Base-by-base conservation (phyloP, 2,329 filamentous ascomycete species). In the Calycina herbarum region DNA sequence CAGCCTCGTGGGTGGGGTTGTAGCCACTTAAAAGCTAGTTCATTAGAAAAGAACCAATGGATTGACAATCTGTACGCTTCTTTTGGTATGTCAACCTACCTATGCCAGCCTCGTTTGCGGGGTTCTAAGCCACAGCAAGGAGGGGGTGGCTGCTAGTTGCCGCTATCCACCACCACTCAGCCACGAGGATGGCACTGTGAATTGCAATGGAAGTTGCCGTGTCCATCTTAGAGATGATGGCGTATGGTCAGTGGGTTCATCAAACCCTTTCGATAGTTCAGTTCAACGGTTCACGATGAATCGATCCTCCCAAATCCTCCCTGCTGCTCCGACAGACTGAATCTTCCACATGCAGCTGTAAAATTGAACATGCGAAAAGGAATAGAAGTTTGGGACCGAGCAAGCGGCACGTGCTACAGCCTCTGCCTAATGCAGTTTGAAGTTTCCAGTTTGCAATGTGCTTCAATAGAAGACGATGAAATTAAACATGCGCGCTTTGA, bases 401-500 rank as follows among this genome's bases (percentile, higher is more conserved):
- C 10, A 54, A 27, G 45, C 45, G 48, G 48, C 48, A 8, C 48
- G 24, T 13, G 48, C 20, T 40, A 40, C 13, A 40, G 13, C 38
- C 38, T 40, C 38, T 24, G 48, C 48, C 11, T 27, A 31, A 61
- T 64, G 58, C 63, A 51, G 38, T 57, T 64, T 61, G 57, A 24
- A 42, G 42, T 54, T 54, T 24, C 48, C 48, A 54, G 48, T 54
- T 54, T 24, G 20, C 8, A 11, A 27, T 48, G 48, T 54, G 48
- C 48, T 54, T 24, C 40, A 20, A 35, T 31, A 40, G 35, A 59
- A 24, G 24, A 59, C 40, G 51, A 48, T 64, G 63, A 64, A 64
- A 64, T 64, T 64, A 64, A 64, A 61, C 63, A 57, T 58, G 58
- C 58, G 62, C 57, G 31, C 54, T 58, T 59, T 27, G 40, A 59